A percentile compares a stretch with the other conserved stretches of the same genome.
Evolutionary conservation across 106 monocot species (phyloP).

Genomic region (Phalaenopsis equestris): DNA sequence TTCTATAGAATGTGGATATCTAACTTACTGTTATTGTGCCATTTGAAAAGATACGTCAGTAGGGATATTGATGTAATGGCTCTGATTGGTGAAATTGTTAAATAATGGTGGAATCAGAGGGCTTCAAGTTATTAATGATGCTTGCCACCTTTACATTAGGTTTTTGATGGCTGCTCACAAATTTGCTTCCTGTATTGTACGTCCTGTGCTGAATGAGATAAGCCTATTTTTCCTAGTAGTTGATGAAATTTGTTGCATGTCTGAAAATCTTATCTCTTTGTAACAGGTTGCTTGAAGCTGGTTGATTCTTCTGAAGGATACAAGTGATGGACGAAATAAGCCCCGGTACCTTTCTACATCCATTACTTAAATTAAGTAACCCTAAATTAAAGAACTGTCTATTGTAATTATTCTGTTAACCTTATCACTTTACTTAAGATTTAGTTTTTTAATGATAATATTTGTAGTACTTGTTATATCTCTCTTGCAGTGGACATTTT

Average conservation of each 20-base stretch:
- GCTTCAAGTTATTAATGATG: not conserved
- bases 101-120: not conserved
- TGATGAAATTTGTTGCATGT: not conserved
- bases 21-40: conserved; percentile 3
- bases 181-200: not conserved
- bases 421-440: not conserved
- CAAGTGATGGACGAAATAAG: not conserved
- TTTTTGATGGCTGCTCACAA: not conserved
- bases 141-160: not conserved
- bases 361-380: not conserved
- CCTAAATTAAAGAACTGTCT: not conserved
- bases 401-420: too few species aligned
- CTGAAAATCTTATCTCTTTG: not conserved
- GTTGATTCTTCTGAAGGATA: not conserved
- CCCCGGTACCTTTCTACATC: not conserved
- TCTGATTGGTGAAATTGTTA: not conserved
- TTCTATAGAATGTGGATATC: not conserved
- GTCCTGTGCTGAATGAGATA: not conserved
- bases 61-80: not conserved
- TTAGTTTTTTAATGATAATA: not conserved
- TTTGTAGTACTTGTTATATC: too few species aligned
- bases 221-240: not conserved
- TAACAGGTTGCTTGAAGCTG: not conserved
- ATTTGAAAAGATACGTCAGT: not conserved
- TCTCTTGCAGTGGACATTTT: not conserved